Evolutionary conservation across 31 red algal species (phyloP).

Genomic region (Porphyra umbilicalis): DNA sequence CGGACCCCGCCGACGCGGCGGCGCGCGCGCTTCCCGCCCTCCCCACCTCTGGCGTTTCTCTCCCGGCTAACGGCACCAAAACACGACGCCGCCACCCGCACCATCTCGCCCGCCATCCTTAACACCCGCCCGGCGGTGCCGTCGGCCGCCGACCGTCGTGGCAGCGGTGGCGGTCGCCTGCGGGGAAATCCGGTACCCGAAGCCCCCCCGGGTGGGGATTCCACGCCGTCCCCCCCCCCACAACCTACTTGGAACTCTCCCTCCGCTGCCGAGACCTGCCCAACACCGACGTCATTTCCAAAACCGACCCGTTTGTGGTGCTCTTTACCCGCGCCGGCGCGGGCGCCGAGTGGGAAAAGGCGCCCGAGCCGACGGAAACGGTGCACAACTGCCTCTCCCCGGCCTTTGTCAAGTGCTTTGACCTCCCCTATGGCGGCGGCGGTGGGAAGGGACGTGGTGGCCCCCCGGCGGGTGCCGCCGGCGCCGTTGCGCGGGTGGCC

Average conservation of each 20-base stretch:
- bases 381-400: not conserved
- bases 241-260: not conserved
- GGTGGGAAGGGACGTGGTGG: not conserved
- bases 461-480: not conserved
- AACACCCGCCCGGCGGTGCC: not conserved
- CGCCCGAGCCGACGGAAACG: not conserved
- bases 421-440: not conserved
- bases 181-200: too few species aligned
- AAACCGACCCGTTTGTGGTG: not conserved
- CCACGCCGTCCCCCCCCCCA: not conserved
- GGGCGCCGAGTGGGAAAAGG: not conserved
- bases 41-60: not conserved
- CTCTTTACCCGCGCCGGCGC: not conserved
- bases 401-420: not conserved
- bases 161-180: not conserved
- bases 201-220: not conserved
- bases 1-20: not conserved
- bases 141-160: not conserved
- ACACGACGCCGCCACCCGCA: not conserved
- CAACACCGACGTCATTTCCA: not conserved
- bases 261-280: not conserved
- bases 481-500: not conserved
- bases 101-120: not conserved
- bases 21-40: not conserved
- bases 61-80: not conserved